Conservation (phyloP, 2,329 filamentous ascomycete species). For the Aspergillus brasiliensis region DNA sequence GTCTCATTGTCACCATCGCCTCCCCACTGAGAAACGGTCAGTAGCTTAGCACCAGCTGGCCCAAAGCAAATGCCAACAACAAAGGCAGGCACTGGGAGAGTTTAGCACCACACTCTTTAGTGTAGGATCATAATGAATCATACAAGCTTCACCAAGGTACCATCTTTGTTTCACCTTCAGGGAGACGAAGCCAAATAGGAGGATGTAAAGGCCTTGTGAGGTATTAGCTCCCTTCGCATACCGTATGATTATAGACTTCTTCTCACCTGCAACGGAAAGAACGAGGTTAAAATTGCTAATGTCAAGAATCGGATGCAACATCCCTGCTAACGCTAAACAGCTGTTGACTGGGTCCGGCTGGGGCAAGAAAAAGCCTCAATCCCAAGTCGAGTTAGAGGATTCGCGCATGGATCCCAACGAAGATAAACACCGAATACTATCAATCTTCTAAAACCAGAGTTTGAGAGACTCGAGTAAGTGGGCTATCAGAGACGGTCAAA, state of each 20-base stretch:
- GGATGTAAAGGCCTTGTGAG: conserved; percentile 33
- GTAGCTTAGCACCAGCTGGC: conserved; percentile 56
- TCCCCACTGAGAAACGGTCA: conserved; percentile 49
- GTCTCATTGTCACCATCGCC: conserved; percentile 34
- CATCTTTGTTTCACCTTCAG: conserved; percentile 41
- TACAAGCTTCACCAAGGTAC: conserved; percentile 46
- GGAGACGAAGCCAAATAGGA: conserved; percentile 38
- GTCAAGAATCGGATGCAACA: conserved; percentile 41
- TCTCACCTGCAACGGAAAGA: conserved; percentile 36
- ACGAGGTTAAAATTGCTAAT: conserved; percentile 38
- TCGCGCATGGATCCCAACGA: not conserved
- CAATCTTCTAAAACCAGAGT: not conserved
- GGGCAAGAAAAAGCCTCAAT: not conserved
- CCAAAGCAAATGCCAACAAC: conserved; percentile 58
- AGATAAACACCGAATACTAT: not conserved
- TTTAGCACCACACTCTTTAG: conserved; percentile 1
- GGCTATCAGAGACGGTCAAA: not conserved
- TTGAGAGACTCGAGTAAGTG: not conserved
- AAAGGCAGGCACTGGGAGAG: conserved; percentile 55
- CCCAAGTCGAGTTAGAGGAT: not conserved
- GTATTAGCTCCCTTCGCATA: not conserved
- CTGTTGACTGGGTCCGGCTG: not conserved
- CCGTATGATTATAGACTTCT: not conserved
- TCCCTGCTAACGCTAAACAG: conserved; percentile 15
- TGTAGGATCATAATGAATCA: conserved; percentile 6